phyloP scores from a whole-genome alignment of 2,329 filamentous ascomycete species.

The Sarocladium oryzae region DNA sequence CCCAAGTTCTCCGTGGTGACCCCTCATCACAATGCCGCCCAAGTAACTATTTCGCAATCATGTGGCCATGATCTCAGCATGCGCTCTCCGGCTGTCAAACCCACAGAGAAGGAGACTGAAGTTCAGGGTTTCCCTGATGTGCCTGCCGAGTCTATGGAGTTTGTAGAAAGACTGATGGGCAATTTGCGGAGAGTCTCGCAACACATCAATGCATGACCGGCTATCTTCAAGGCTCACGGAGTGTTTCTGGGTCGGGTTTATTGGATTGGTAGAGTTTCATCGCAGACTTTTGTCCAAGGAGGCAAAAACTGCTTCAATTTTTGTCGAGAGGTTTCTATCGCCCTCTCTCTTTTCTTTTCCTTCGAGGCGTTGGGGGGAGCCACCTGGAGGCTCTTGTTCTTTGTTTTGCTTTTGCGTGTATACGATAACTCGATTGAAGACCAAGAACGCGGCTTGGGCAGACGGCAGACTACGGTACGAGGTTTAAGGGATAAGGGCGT shows the following conservation, averaged over 20 bases:
- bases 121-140: conserved; percentile 33
- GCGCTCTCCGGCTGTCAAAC: not conserved
- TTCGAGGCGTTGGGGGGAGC: not conserved
- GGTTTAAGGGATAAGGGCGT: not conserved
- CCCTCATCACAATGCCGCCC: conserved; percentile 11
- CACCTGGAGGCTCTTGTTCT: not conserved
- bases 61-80: not conserved
- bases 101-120: not conserved
- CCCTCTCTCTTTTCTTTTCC: not conserved
- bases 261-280: no score
- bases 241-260: no score
- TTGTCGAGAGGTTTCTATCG: no score
- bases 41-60: not conserved
- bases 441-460: not conserved
- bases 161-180: conserved; percentile 47
- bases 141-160: conserved; percentile 35
- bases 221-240: no score
- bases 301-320: no score
- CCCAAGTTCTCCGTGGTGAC: conserved; percentile 13
- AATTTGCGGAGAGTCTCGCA: conserved; percentile 35
- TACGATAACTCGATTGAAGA: not conserved
- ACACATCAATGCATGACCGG: not conserved
- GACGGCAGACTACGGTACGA: not conserved
- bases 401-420: not conserved
- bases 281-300: no score